phyloP scores from a whole-genome alignment of 2,329 filamentous ascomycete genomes.

The Hypoxylon sp. region DNA sequence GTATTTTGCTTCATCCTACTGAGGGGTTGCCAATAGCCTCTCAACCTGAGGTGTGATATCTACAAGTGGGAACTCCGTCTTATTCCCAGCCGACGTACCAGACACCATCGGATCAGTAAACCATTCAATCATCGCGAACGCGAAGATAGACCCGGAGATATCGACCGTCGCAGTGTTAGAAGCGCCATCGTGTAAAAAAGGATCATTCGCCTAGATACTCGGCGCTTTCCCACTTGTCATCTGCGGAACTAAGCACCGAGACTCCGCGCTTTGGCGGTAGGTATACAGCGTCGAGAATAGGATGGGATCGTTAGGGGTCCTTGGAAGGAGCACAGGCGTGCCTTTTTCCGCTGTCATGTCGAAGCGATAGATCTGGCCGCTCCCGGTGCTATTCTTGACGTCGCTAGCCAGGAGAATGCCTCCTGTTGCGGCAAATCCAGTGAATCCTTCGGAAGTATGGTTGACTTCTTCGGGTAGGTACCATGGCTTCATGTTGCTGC shows the following conservation, averaged over 20 bases:
- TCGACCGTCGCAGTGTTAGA: conserved; percentile 49
- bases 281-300: conserved; percentile 53
- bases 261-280: conserved; percentile 55
- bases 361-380: conserved; percentile 56
- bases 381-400: conserved; percentile 43
- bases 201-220: conserved; percentile 54
- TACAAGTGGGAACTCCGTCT: conserved; percentile 50
- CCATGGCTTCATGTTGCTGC: conserved; percentile 52
- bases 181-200: conserved; percentile 39
- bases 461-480: conserved; percentile 51
- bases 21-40: conserved; percentile 21
- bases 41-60: conserved; percentile 53
- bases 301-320: conserved; percentile 39
- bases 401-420: conserved; percentile 55
- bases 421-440: conserved; percentile 50
- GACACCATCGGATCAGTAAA: conserved; percentile 49
- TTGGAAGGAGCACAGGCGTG: conserved; percentile 46
- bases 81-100: conserved; percentile 51
- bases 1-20: conserved; percentile 1
- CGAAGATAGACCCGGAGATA: conserved; percentile 48
- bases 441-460: conserved; percentile 51
- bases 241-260: conserved; percentile 56
- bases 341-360: conserved; percentile 50
- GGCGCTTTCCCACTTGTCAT: conserved; percentile 56
- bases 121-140: conserved; percentile 50